Evolutionary conservation across 164 flowering plant species (phyloP), one percentile per base, ranked within the genome.

Genomic region (Liriodendron chinense): DNA sequence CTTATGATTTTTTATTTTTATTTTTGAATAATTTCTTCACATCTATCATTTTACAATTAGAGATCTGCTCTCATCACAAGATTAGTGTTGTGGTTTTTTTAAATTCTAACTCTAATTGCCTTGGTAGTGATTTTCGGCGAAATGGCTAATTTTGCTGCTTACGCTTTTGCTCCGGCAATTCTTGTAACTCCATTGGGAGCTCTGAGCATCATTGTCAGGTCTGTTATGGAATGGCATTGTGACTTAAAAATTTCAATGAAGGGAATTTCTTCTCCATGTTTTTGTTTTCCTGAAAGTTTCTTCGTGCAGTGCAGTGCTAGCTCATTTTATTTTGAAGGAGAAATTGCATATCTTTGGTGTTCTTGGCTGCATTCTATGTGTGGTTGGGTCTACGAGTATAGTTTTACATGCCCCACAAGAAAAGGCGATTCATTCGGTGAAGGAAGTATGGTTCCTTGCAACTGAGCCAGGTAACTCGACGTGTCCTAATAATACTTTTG

Each of bases 171-270:
- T 50, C 99, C 99, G 71, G 99, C 99, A 70, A 89, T 95, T 81
- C 97, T 95, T 70, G 99, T 95, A 16, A 95, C 99, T 47, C 99
- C 99, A 0, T 77, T 95, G 81, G 99, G 99, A 81, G 99, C 98
- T 74, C 75, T 95, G 69, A 95, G 99, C 78, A 95, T 95, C 69
- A 95, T 95, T 74, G 87, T 93, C 92, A 93, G 98, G 99, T 95
- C 81, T 50, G 72, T 22, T 16, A 22, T 4, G 57, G 25, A 13
- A 68, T 1, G 24, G 34, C 50, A 48, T 8, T 2, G 7, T 28
- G 56, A 59, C 48, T 7, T 5, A 18, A 25, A 25, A 5, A 22
- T 24, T 2, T 23, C 20, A 69, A 53, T 14, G 59, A 53, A 53
- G 59, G 4, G 59, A 16, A 53, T 53, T 53, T 53, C 59, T 21